Base-by-base conservation (phyloP, 202 grass and related monocot genomes). In the Brachypodium distachyon region DNA sequence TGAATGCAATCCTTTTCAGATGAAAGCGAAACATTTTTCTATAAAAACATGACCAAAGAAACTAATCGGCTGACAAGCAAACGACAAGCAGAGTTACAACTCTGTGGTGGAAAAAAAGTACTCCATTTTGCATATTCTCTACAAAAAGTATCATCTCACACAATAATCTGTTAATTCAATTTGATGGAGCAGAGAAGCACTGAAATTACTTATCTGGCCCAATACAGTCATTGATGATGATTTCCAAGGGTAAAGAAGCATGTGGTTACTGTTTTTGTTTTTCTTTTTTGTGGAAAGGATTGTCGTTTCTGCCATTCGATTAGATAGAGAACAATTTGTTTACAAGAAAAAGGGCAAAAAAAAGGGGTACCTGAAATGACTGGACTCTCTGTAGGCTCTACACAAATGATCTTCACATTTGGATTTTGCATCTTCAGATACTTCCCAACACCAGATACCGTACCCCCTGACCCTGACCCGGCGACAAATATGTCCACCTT, bases 291-390 rank as follows among this genome's bases (percentile, higher is more conserved):
- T n/a, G n/a, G n/a, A n/a, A n/a, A n/a, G n/a, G n/a, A n/a, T n/a
- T n/a, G n/a, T n/a, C n/a, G n/a, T n/a, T n/a, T n/a, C n/a, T n/a
- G n/a, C n/a, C n/a, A n/a, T n/a, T n/a, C n/a, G n/a, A n/a, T n/a
- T n/a, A n/a, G n/a, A n/a, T n/a, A n/a, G n/a, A n/a, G n/a, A n/a
- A n/a, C n/a, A n/a, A n/a, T n/a, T n/a, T n/a, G n/a, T n/a, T n/a
- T n/a, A n/a, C n/a, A n/a, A n/a, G n/a, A n/a, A n/a, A n/a, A n/a
- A n/a, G n/a, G n/a, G n/a, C n/a, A n/a, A n/a, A n/a, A n/a, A n/a
- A n/a, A n/a, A n/a, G n/a, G n/a, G n/a, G n/a, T 86, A 97, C 91
- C 94, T 90, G 91, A 94, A 80, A 97, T 68, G 53, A 94, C 84
- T 34, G 94, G 67, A 64, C 82, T 90, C 70, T 97, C 94, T 56